Percentiles rank a stretch among this genome's conserved stretches.
phyloP scores from a whole-genome alignment of 306 rosid genomes.

The Castanea sativa region DNA sequence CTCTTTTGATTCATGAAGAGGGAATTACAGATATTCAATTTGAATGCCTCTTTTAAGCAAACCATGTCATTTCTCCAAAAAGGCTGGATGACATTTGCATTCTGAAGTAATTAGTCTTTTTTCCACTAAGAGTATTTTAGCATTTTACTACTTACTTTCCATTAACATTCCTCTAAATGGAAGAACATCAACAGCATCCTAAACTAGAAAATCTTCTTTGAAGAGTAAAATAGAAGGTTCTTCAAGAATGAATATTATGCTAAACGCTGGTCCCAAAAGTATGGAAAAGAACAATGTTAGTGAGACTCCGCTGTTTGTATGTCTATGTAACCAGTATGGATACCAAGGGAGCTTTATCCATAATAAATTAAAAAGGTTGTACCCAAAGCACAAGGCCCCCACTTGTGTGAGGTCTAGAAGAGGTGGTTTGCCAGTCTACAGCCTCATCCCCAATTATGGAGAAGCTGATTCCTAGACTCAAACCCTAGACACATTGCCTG shows the following conservation, averaged over 20 bases:
- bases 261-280: neutral
- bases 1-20: neutral
- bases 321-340: neutral
- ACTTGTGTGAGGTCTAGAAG: too few species aligned
- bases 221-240: neutral
- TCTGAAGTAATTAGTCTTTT: neutral
- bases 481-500: too few species aligned
- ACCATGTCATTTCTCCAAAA: neutral
- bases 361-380: neutral
- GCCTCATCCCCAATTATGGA: too few species aligned
- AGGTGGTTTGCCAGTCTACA: too few species aligned
- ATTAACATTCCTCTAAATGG: neutral
- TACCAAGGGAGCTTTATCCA: neutral
- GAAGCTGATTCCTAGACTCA: too few species aligned
- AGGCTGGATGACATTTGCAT: too few species aligned
- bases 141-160: neutral
- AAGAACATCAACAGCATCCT: neutral
- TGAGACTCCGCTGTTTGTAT: neutral
- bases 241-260: neutral
- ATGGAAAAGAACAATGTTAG: too few species aligned
- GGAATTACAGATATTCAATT: neutral
- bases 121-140: neutral
- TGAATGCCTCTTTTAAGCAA: neutral
- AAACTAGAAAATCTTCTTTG: neutral
- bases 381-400: too few species aligned